Conservation (phyloP, 495 filamentous ascomycete genomes). For the Amorphotheca resinae region DNA sequence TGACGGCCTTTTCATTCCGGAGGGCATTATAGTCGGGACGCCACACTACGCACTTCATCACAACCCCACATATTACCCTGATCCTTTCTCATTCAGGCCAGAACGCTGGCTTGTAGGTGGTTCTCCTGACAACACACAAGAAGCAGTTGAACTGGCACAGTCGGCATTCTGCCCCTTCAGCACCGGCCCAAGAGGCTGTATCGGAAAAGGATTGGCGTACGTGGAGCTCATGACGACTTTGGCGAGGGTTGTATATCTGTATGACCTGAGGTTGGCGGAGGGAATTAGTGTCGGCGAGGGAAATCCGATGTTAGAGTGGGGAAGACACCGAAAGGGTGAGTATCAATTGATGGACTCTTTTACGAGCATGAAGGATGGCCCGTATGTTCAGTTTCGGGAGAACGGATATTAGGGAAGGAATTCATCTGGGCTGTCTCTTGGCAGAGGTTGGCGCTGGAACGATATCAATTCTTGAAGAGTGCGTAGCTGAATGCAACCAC, state of each 20-base stretch:
- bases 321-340: constrained; percentile 32
- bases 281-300: constrained; percentile 28
- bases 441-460: too few species aligned
- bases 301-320: constrained; percentile 30
- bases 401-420: too few species aligned
- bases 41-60: constrained; percentile 45
- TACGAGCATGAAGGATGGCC: constrained; percentile 44
- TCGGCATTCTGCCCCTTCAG: constrained; percentile 47
- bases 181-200: constrained; percentile 42
- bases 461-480: too few species aligned
- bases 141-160: constrained; percentile 29
- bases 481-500: too few species aligned
- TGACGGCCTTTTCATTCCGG: constrained; percentile 22
- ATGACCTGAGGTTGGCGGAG: constrained; percentile 31
- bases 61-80: constrained; percentile 38
- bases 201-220: constrained; percentile 46
- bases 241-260: constrained; percentile 34
- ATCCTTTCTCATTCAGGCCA: constrained; percentile 34
- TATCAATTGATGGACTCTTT: constrained; percentile 46
- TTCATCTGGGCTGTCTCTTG: too few species aligned
- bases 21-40: constrained; percentile 35
- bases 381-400: constrained; percentile 41
- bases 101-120: constrained; percentile 30
- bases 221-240: constrained; percentile 36
- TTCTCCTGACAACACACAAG: constrained; percentile 17